Base-by-base conservation (phyloP, 2,329 filamentous ascomycete genomes). In the Clarireedia sp. region DNA sequence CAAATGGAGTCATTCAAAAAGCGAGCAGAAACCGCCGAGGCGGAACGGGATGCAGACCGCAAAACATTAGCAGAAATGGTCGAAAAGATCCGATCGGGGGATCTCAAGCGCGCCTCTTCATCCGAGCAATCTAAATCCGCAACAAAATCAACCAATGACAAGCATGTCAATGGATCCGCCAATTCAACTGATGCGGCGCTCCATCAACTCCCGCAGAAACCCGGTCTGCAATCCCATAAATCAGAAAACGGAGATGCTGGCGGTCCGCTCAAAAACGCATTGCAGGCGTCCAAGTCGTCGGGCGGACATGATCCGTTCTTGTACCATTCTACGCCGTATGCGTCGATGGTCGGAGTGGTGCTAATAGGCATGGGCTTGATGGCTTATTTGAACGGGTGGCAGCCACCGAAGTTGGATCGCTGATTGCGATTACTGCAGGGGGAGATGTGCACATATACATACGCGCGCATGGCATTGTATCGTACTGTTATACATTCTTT, bases 11-110 rank as follows among this genome's bases (percentile, higher is more conserved):
- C 78, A 6, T 96, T 89, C 74, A 86, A 86, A 64, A 75, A 81
- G 55, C 83, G 89, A 29, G 90, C 90, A 8, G 87, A 96, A 69
- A 79, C 75, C 57, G 91, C 90, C 3, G 92, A 97, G 68, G 74
- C 80, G 8, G 90, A 96, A 64, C 81, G 86, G 46, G 82, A 86
- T 54, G 77, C 81, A 43, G 82, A 85, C 53, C 83, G 86, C 54
- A 85, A 87, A 69, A 86, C 86, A 1, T 73, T 99, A 45, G 85
- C 87, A 1, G 89, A 96, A 67, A 94, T 97, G 89, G 85, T 96
- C 12, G 78, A 89, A 63, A 85, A 86, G 62, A 86, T 96, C 55
- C 82, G 90, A 52, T 78, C 76, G 63, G 84, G 90, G 63, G 82
- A 84, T 63, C 77, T 54, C 5, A 57, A 65, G 57, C 54, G 62